phyloP scores from a whole-genome alignment of 1,284 basidiomycete species.

The Gomphus sp. region DNA sequence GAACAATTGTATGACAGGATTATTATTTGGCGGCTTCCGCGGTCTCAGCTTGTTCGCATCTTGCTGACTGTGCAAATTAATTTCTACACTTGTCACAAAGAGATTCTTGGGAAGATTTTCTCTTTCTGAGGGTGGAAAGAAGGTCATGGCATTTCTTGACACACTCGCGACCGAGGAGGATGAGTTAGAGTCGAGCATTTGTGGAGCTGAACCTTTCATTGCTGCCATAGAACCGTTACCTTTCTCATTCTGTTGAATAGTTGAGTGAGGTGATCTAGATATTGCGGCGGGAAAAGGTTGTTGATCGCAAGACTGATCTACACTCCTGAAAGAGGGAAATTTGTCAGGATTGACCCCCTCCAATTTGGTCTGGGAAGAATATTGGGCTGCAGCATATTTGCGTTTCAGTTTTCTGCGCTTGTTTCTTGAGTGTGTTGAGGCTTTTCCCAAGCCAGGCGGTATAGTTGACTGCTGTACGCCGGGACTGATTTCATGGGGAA shows the following conservation, averaged over 20 bases:
- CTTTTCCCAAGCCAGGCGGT: constrained; percentile 58
- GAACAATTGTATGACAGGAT: constrained; percentile 10
- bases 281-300: not conserved
- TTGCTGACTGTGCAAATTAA: constrained; percentile 28
- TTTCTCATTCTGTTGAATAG: constrained; percentile 66
- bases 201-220: constrained; percentile 35
- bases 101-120: constrained; percentile 49
- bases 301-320: too few relatives aligned
- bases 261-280: constrained; percentile 31
- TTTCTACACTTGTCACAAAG: constrained; percentile 60
- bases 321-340: not conserved
- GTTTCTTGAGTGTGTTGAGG: constrained; percentile 58
- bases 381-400: constrained; percentile 16
- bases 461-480: constrained; percentile 22
- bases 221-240: constrained; percentile 36
- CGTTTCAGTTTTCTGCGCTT: constrained; percentile 48
- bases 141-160: not conserved
- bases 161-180: not conserved
- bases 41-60: not conserved
- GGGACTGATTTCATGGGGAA: not conserved
- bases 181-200: constrained; percentile 49
- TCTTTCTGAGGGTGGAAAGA: constrained; percentile 59
- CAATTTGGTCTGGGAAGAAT: not conserved
- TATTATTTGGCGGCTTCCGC: constrained; percentile 2
- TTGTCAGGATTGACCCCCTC: not conserved